Base-by-base conservation (phyloP, 2,329 filamentous ascomycete genomes). In the Ophiostoma populinum region DNA sequence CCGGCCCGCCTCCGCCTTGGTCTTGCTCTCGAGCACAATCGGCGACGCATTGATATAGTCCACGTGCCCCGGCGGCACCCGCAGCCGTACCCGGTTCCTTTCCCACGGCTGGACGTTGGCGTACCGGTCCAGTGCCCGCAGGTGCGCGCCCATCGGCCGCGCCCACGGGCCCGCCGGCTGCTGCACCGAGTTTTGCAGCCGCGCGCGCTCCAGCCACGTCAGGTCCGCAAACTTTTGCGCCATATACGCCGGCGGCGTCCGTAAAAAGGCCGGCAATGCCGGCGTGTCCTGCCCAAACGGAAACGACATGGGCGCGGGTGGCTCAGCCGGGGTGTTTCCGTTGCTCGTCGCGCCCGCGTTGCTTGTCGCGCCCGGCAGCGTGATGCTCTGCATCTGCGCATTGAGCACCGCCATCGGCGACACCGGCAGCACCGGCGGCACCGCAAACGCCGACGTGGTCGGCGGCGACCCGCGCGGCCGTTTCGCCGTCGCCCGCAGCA, bases 71-170 rank as follows among this genome's bases (percentile, higher is more conserved):
- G 78, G 67, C 2, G 81, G 75, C 2, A 94, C 87, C 25, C 69
- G 66, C 13, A 98, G 68, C 51, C 72, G 77, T 37, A 98, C 67
- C 24, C 90, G 75, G 49, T 92, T 92, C 51, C 80, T 75, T 42
- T 79, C 75, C 73, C 81, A 98, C 0, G 86, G 83, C 51, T 86
- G 78, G 43, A 98, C 82, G 50, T 95, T 93, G 36, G 65, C 54
- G 56, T 95, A 98, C 37, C 90, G 75, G 55, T 95, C 92, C 45
- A 87, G 68, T 24, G 57, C 53, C 40, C 62, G 63, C 42, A 71
- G 59, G 32, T 70, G 63, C 7, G 68, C 59, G 11, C 37, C 63
- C 19, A 56, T 57, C 33, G 78, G 63, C 36, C 75, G 63, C 4
- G 71, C 63, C 45, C 54, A 59, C 31, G 46, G 51, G 40, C 51